Percentiles rank a stretch among this genome's conserved stretches.
These are phyloP conservation scores for Diplodia corticola DNA, from an alignment of 2,329 filamentous ascomycete genomes.

Conservation along the genomic window DNA sequence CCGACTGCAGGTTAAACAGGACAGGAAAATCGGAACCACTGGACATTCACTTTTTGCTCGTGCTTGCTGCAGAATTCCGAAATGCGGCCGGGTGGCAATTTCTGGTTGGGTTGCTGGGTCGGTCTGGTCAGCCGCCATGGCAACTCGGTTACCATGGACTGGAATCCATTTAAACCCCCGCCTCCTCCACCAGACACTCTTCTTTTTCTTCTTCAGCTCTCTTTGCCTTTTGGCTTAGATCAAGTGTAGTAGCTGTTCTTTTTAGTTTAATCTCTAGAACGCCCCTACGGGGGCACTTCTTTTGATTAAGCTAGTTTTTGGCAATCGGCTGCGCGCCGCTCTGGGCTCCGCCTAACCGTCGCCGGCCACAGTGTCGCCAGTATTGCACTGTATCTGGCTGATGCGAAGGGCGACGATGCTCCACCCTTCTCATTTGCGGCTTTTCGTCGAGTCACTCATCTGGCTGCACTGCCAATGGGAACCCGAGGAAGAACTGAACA, in stretches of 20 bases:
- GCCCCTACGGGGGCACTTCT: neutral
- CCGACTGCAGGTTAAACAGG: no score
- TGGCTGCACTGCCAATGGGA: neutral
- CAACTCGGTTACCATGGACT: neutral
- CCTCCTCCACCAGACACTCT: neutral
- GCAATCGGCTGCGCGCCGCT: neutral
- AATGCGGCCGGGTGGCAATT: neutral
- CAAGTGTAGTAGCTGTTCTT: slow-evolving; percentile 14
- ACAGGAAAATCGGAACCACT: no score
- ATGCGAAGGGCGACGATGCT: neutral
- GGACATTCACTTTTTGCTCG: no score
- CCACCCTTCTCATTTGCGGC: neutral
- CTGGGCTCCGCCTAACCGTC: neutral
- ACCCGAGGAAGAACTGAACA: neutral
- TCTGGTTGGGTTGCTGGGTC: neutral
- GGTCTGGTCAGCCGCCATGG: neutral
- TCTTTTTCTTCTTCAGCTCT: slow-evolving; percentile 4
- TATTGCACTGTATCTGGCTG: slow-evolving; percentile 5
- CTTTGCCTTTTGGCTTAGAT: slow-evolving; percentile 19
- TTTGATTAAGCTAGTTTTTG: slow-evolving; percentile 7
- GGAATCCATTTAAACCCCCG: neutral
- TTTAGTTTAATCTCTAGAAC: slow-evolving; percentile 10
- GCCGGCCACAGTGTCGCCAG: slow-evolving; percentile 3
- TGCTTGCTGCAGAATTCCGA: no score
- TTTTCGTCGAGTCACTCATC: neutral